These are phyloP conservation scores for Heteromeles arbutifolia DNA, from an alignment of 306 rosid genomes.

Conservation along the genomic window DNA sequence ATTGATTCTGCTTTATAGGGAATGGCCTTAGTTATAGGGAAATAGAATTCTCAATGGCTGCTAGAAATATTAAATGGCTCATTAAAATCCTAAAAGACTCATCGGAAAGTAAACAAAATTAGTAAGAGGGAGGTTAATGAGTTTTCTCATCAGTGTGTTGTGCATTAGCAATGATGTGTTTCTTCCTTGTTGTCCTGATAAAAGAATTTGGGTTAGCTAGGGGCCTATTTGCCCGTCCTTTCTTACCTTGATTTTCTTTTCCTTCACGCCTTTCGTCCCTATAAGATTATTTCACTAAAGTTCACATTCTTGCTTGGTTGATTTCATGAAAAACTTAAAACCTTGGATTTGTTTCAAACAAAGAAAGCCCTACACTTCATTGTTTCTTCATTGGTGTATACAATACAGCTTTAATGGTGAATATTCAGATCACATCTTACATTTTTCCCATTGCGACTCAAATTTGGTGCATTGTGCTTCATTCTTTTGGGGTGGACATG, in stretches of 20 bases:
- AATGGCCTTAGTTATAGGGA: neutral
- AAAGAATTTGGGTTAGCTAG: neutral
- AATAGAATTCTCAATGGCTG: no score
- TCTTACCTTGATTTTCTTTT: neutral
- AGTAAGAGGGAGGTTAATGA: no score
- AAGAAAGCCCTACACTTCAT: neutral
- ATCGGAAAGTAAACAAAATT: no score
- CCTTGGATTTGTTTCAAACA: neutral
- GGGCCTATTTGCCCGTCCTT: neutral
- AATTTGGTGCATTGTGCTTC: neutral
- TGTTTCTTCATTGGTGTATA: neutral
- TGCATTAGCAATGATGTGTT: neutral
- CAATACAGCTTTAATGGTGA: neutral
- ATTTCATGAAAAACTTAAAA: neutral
- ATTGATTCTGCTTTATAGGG: neutral
- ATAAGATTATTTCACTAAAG: neutral
- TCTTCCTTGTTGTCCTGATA: neutral
- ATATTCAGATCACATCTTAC: neutral
- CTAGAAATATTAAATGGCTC: no score
- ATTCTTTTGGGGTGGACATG: neutral
- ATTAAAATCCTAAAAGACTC: no score
- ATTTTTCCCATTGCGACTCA: neutral
- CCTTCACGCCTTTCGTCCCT: neutral
- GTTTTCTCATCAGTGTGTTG: neutral
- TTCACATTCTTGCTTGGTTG: neutral